Evolutionary conservation across 2,329 filamentous ascomycete genomes (phyloP), one percentile per base, ranked within the genome.

Genomic region (Colletotrichum shisoi): DNA sequence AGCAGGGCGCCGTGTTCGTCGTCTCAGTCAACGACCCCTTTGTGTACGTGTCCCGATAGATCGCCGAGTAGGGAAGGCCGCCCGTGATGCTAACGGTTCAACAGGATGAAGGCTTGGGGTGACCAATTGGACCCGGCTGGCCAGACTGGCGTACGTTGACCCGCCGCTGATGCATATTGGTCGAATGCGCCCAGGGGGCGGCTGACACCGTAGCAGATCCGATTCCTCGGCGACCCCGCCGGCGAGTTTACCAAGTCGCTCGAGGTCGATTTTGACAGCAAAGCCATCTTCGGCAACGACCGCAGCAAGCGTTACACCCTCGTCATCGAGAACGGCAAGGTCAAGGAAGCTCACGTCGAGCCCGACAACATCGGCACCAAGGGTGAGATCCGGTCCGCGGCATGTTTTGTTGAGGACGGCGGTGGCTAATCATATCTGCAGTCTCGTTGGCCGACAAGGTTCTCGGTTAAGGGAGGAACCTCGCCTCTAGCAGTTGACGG

Each of bases 21-120:
- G 88, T 98, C 63, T 89, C 91, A 17, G 94, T 97, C 76, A 98
- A 98, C 77, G 94, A 98, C 77, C 87, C 93, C 21, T 97, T 97
- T 77, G 94, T 97, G 91, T 96, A 83, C 80, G 91, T 81, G 6
- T 11, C 17, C 17, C n/a, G 42, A 21, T 6, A 27, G 27, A 48
- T 37, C 8, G 15, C 4, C 7, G 34, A 42, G 9, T n/a, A 24
- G 6, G 31, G 57, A 31, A 39, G 19, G 58, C 44, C 60, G 58
- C 44, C 60, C 71, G 15, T 73, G 39, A 52, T 48, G 51, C 39
- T 67, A 45, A 64, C 42, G 17, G 15, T 9, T 37, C 66, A n/a
- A 51, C 52, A 95, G 92, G 52, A 97, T 94, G 86, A 96, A 96
- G 79, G 94, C 93, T 5, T 97, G 94, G 93, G 89, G 82, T 53